Conservation (phyloP, 2,329 filamentous ascomycete genomes). For the Phialocephala subalpina region DNA sequence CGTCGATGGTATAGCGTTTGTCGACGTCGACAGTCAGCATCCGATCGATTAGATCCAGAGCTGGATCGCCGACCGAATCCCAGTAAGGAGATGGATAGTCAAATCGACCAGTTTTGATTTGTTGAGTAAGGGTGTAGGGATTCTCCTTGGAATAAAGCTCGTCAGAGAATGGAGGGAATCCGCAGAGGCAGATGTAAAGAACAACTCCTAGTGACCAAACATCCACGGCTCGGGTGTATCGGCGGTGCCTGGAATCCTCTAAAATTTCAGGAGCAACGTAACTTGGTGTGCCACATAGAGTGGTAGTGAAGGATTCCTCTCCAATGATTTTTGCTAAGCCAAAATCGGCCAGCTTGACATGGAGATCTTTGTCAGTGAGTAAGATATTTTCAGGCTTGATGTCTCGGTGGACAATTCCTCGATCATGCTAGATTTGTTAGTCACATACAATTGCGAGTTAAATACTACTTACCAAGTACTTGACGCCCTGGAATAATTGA, state of each 20-base stretch:
- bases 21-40: conserved; percentile 93
- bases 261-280: conserved; percentile 97
- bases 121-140: conserved; percentile 85
- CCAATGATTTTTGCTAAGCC: conserved; percentile 98
- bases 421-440: conserved; percentile 76
- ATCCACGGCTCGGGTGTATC: conserved; percentile 95
- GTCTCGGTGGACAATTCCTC: conserved; percentile 95
- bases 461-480: conserved; percentile 79
- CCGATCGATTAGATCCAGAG: conserved; percentile 88
- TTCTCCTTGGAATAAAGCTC: conserved; percentile 84
- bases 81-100: conserved; percentile 97
- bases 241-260: conserved; percentile 79
- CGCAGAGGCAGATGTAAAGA: conserved; percentile 95
- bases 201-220: conserved; percentile 98
- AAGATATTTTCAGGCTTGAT: conserved; percentile 74
- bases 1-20: conserved; percentile 85
- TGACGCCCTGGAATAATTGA: conserved; percentile 92
- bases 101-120: conserved; percentile 88
- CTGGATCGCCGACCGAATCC: conserved; percentile 86
- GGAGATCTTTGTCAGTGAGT: conserved; percentile 82
- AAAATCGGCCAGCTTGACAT: conserved; percentile 94
- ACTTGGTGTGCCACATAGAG: conserved; percentile 93
- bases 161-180: conserved; percentile 96
- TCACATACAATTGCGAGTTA: not conserved
- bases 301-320: conserved; percentile 97